Evolutionary conservation across 441 rosid genomes (phyloP).

Genomic region (Croton laevigatus): DNA sequence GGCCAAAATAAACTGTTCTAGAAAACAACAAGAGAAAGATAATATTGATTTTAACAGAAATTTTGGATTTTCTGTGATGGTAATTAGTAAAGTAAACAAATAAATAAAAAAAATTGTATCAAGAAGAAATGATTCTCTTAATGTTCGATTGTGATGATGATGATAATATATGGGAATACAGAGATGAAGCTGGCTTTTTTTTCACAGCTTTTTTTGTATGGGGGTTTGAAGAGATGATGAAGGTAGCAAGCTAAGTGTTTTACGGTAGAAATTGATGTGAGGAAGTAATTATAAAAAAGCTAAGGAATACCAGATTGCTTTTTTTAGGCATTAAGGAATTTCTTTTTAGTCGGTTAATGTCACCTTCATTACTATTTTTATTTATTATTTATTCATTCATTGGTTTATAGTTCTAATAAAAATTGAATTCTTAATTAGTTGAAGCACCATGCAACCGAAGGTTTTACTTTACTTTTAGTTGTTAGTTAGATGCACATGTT

Average conservation of each 20-base stretch:
- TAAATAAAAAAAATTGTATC: slow-evolving; percentile 1
- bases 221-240: slow-evolving; percentile 13
- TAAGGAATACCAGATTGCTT: slow-evolving; percentile 1
- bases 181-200: background rate
- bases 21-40: slow-evolving; percentile 23
- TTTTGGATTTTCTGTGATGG: slow-evolving; percentile 9
- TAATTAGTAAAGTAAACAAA: slow-evolving; percentile 15
- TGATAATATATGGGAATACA: slow-evolving; percentile 30
- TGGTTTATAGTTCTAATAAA: background rate
- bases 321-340: background rate
- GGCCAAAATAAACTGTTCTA: slow-evolving; percentile 22
- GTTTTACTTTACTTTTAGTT: too few species aligned
- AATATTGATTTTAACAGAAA: slow-evolving; percentile 14
- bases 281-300: slow-evolving; percentile 18
- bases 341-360: slow-evolving; percentile 2
- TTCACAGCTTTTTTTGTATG: slow-evolving; percentile 25
- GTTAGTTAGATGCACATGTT: background rate
- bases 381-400: background rate
- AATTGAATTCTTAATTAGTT: background rate
- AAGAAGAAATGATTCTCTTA: slow-evolving; percentile 26
- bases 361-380: background rate
- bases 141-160: slow-evolving; percentile 34
- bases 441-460: too few species aligned
- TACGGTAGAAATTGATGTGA: slow-evolving; percentile 7
- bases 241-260: slow-evolving; percentile 14